Base-by-base conservation (phyloP, 2,329 filamentous ascomycete genomes). In the Colletotrichum horii region DNA sequence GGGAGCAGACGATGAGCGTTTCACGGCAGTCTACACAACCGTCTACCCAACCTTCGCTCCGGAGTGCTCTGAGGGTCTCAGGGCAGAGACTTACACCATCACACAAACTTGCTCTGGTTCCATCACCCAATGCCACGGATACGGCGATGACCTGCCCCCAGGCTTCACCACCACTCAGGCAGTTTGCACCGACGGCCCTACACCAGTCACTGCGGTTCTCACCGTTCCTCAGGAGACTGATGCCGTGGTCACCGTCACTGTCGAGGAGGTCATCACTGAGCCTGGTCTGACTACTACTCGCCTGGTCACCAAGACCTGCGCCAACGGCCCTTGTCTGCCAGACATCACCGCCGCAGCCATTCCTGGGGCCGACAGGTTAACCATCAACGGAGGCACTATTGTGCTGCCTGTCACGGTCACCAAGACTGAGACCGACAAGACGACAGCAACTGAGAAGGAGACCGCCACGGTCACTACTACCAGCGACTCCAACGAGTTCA, bases 31-130 rank as follows among this genome's bases (percentile, higher is more conserved):
- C 7, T 76, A 66, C 38, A 66, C 66, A 11, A 76, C 70, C 12
- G 71, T 76, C n/a, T 76, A 70, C 28, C 28, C 74, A 32, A 74
- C 70, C 48, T 75, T 76, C 38, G 74, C 66, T 26, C 66, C 74
- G 11, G 28, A 65, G 22, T 75, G 73, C 26, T 52, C 70, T 3
- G 19, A 48, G 12, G 74, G 71, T 19, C 14, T 76, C 36, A 66
- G 43, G 55, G 60, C 70, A 1, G 38, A 70, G 74, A 76, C 74
- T 15, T 76, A 76, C 56, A 76, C 74, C 62, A 66, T 76, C 66
- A 76, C 74, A 11, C 74, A 76, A 16, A 66, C 74, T 38, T 76
- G 74, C 60, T 68, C 64, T 28, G 73, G 70, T 8, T 52, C 60
- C 58, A 68, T 75, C 73, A 64, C 73, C 2, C 48, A 56, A 16